Percentiles rank a stretch among this genome's conserved stretches.
Conservation (phyloP, 495 filamentous ascomycete genomes). For the Penicillium bialowiezense region DNA sequence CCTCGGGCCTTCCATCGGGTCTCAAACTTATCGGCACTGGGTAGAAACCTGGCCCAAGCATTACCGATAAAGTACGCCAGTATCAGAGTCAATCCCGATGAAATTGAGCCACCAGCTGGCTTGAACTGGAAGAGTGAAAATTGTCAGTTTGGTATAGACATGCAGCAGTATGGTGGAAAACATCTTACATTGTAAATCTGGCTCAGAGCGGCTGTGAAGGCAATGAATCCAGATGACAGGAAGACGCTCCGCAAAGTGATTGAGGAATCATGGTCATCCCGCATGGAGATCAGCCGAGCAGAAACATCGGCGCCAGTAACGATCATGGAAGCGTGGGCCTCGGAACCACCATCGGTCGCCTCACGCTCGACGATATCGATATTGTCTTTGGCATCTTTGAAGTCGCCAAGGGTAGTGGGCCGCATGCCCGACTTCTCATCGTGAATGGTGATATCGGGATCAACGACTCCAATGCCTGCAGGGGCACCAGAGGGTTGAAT, state of each 20-base stretch:
- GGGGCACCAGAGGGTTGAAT: no score
- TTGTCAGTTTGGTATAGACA: no score
- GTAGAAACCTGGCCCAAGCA: constrained; percentile 40
- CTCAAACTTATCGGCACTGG: constrained; percentile 36
- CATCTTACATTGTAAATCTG: neutral
- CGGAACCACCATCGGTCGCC: no score
- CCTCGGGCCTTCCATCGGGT: constrained; percentile 24
- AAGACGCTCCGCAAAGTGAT: neutral
- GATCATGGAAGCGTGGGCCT: neutral
- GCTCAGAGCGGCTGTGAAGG: neutral
- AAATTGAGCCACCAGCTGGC: neutral
- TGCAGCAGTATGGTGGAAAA: neutral
- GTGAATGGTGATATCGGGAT: no score
- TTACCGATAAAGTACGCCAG: constrained; percentile 29
- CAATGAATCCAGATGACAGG: neutral
- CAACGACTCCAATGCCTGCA: no score
- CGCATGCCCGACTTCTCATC: no score
- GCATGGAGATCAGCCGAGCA: neutral
- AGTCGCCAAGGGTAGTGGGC: no score
- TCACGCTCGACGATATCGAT: no score
- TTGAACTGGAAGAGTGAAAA: neutral
- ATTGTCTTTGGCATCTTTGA: no score
- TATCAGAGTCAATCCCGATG: neutral
- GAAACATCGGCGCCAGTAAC: neutral
- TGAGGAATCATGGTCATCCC: neutral